Evolutionary conservation across 805 yeast genomes (phyloP).

Genomic region (Candida pseudofarinosa): DNA sequence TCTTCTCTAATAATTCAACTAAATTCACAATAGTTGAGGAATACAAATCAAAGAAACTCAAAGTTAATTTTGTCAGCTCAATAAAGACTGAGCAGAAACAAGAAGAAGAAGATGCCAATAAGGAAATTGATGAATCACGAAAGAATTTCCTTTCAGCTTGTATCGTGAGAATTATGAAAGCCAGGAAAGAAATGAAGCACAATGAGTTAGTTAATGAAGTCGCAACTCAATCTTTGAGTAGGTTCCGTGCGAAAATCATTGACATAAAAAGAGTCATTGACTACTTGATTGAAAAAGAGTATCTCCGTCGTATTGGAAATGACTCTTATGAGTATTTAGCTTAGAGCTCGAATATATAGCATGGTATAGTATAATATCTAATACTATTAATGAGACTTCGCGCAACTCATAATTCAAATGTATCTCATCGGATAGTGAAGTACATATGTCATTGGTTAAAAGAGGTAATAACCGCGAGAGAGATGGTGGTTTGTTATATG

Average conservation of each 20-base stretch:
- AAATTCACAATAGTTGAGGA: constrained; percentile 69
- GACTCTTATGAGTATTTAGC: constrained; percentile 81
- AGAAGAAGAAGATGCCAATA: constrained; percentile 70
- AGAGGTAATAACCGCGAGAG: constrained; percentile 2
- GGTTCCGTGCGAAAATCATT: constrained; percentile 81
- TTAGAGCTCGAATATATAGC: constrained; percentile 19
- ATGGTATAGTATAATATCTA: neutral
- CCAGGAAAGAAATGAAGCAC: constrained; percentile 76
- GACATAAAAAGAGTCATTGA: constrained; percentile 88
- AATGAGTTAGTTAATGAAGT: constrained; percentile 82
- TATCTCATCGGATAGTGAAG: neutral
- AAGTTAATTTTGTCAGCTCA: constrained; percentile 70
- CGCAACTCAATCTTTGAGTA: constrained; percentile 72
- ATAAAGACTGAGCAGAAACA: constrained; percentile 59
- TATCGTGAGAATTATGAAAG: constrained; percentile 95
- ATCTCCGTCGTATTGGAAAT: constrained; percentile 70
- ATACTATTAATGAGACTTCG: neutral
- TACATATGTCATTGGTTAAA: constrained; percentile 35
- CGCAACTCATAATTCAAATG: neutral
- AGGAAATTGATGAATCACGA: constrained; percentile 83
- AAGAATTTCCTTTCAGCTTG: constrained; percentile 85
- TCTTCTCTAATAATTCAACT: constrained; percentile 43
- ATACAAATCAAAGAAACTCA: constrained; percentile 78
- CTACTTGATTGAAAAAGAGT: constrained; percentile 79
- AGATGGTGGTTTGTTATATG: constrained; percentile 14